These are phyloP conservation scores for Annona cherimola DNA, from an alignment of 164 flowering plant species.

Conservation along the genomic window DNA sequence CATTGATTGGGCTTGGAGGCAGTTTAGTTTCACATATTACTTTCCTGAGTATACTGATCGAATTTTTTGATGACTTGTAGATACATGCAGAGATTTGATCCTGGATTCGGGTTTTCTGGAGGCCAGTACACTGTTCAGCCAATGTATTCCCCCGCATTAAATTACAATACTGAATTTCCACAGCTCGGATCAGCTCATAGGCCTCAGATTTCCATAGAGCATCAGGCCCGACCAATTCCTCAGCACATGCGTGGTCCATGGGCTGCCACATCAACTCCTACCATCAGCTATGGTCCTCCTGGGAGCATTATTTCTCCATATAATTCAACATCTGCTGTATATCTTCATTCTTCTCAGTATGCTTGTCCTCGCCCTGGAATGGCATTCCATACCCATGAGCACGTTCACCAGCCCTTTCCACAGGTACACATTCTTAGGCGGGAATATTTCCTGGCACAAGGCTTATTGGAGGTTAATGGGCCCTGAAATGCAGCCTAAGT, in stretches of 20 bases:
- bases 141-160: constrained; percentile 80
- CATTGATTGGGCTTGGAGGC: too few relatives aligned
- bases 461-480: not conserved
- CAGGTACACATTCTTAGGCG: constrained; percentile 46
- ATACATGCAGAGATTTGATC: constrained; percentile 95
- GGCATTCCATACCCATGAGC: constrained; percentile 77
- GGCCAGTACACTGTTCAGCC: constrained; percentile 83
- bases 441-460: too few relatives aligned
- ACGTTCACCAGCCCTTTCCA: constrained; percentile 60
- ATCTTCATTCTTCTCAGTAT: constrained; percentile 75
- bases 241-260: constrained; percentile 75
- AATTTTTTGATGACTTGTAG: constrained; percentile 26
- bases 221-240: constrained; percentile 58
- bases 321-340: constrained; percentile 60
- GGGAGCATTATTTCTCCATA: constrained; percentile 67
- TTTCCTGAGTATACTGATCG: too few relatives aligned
- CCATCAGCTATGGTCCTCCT: constrained; percentile 68
- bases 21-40: too few relatives aligned
- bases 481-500: not conserved
- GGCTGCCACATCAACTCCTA: constrained; percentile 45
- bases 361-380: constrained; percentile 74
- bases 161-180: constrained; percentile 95
- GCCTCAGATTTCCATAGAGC: constrained; percentile 72
- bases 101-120: constrained; percentile 92
- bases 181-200: constrained; percentile 81